These are phyloP conservation scores for Leccinum disarticulatum DNA, from an alignment of 768 basidiomycete genomes.

Conservation along the genomic window DNA sequence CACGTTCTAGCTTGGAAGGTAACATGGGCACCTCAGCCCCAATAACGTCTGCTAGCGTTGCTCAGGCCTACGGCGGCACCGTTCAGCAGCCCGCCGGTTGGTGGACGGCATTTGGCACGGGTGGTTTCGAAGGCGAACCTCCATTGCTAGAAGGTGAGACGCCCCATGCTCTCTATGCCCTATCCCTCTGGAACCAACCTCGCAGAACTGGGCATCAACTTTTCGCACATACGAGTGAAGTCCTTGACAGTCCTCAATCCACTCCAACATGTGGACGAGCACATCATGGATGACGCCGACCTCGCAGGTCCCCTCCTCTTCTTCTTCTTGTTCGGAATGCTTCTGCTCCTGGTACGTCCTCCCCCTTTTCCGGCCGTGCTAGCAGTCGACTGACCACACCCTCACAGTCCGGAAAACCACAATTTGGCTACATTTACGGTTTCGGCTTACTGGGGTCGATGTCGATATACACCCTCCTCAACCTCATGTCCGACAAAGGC, in stretches of 20 bases:
- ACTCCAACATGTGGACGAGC: conserved; percentile 75
- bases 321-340: conserved; percentile 91
- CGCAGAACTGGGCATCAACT: conserved; percentile 95
- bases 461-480: conserved; percentile 91
- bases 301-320: conserved; percentile 95
- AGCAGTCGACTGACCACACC: conserved; percentile 1
- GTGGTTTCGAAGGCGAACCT: conserved; percentile 93
- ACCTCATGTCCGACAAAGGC: conserved; percentile 92
- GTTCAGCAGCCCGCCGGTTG: conserved; percentile 76
- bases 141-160: conserved; percentile 86
- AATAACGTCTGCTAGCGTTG: conserved; percentile 45
- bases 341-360: conserved; percentile 80
- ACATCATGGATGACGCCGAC: conserved; percentile 99
- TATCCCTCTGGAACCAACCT: not conserved
- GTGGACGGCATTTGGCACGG: conserved; percentile 97
- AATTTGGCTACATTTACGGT: conserved; percentile 98
- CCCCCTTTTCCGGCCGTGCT: not conserved
- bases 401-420: conserved; percentile 90
- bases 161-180: not conserved
- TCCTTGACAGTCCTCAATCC: conserved; percentile 96
- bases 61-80: conserved; percentile 62
- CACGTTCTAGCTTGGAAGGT: conserved; percentile 77
- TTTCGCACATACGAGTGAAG: conserved; percentile 92
- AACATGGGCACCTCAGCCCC: conserved; percentile 57
- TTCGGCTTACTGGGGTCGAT: conserved; percentile 92